Base-by-base conservation (phyloP, 192 early-diverging fungal genomes). In the Mortierella hygrophila region DNA sequence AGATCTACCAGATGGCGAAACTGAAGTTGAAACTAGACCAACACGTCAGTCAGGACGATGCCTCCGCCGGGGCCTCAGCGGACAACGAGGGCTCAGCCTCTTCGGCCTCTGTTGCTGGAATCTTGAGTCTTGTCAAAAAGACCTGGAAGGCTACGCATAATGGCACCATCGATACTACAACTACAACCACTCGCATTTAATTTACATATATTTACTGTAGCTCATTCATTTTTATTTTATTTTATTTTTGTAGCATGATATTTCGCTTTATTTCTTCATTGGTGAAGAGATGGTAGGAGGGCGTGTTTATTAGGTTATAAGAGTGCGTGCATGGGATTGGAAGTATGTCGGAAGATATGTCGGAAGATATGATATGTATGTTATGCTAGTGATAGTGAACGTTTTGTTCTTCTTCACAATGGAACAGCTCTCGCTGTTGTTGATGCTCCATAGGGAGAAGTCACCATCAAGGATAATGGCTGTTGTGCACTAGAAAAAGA, bases 21-120 rank as follows among this genome's bases (percentile, higher is more conserved):
- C 77, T 90, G 6, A 95, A 95, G 75, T 73, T 96, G 38, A 90
- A 91, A 23, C 79, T 96, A 65, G 94, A 95, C 79, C 83, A 82
- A 38, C 70, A 82, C 77, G 46, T 90, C 85, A 70, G 83, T 29
- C n/a, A 72, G 65, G 84, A 80, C 57, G 79, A 79, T 15, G n/a
- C 73, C 35, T 71, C 23, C 20, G 44, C 15, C 26, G 37, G n/a
- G 38, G 68, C 26, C 3, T 32, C 42, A 38, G 1, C 44, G 23
- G 23, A 9, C 52, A 40, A 49, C 60, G 32, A 52, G 15, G 49
- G 15, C 49, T 84, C 82, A 57, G 65, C 76, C 63, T 85, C 83
- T 74, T 81, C 79, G 71, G 74, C 70, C 60, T 78, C 84, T 68
- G 78, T 79, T 72, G 79, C 84, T 74, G 84, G 84, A 68, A 76